A percentile compares a stretch with the other conserved stretches of the same genome.
phyloP scores from a whole-genome alignment of 2,329 filamentous ascomycete species.

The Colletotrichum gloeosporioides region DNA sequence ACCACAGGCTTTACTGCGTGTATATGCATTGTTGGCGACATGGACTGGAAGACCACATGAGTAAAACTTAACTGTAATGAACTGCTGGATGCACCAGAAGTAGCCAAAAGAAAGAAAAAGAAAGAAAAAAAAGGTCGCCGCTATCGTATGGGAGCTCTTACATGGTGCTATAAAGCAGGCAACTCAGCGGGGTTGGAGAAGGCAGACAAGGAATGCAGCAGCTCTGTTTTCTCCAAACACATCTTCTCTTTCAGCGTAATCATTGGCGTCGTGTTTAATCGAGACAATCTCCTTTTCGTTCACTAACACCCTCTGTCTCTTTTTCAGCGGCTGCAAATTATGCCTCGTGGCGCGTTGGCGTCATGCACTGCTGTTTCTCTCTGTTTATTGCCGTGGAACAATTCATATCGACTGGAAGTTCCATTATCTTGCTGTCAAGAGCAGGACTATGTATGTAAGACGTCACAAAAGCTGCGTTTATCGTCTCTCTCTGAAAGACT shows the following conservation, averaged over 20 bases:
- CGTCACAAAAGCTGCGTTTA: neutral
- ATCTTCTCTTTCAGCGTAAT: neutral
- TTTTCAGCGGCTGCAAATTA: neutral
- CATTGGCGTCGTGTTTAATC: fast-evolving
- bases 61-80: too few species aligned
- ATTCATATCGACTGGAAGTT: neutral
- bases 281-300: neutral
- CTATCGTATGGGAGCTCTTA: neutral
- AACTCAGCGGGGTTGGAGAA: fast-evolving
- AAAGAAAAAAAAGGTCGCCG: too few species aligned
- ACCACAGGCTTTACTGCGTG: too few species aligned
- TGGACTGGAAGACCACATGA: too few species aligned
- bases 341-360: neutral
- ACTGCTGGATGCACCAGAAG: fast-evolving
- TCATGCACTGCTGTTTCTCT: neutral
- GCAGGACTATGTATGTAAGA: neutral
- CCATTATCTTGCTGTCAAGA: too few species aligned
- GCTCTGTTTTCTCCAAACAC: too few species aligned
- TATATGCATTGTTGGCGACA: too few species aligned
- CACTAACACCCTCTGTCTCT: neutral
- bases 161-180: neutral
- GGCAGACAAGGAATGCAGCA: fast-evolving
- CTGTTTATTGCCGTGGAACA: neutral
- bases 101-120: neutral
- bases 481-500: neutral